These are phyloP conservation scores for Geotrichum ghanense DNA, from an alignment of 805 yeast species.

Conservation along the genomic window DNA sequence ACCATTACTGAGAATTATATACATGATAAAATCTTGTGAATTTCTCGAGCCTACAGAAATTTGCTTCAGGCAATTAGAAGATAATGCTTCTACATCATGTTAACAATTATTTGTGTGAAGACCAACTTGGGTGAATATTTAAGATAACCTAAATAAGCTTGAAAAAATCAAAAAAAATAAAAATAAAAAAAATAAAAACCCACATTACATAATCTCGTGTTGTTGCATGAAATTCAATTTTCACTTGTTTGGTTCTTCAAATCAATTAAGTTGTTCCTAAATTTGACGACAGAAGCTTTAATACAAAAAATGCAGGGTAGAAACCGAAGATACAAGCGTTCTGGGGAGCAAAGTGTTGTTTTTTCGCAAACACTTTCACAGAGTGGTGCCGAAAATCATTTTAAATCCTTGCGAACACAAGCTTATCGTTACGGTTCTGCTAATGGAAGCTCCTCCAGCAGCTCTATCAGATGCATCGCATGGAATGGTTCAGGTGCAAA, in stretches of 20 bases:
- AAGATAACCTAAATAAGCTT: no score
- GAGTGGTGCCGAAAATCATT: slow-evolving; percentile 1
- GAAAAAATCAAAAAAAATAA: no score
- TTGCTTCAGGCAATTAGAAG: no score
- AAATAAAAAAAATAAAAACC: no score
- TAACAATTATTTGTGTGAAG: no score
- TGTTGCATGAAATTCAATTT: no score
- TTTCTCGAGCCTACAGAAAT: no score
- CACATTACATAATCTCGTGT: no score
- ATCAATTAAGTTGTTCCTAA: neutral
- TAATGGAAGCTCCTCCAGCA: slow-evolving; percentile 6
- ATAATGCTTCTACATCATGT: no score
- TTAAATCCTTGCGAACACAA: slow-evolving; percentile 1
- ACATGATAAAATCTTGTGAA: no score
- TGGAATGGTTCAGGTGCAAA: slow-evolving; percentile 25
- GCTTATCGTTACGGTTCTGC: neutral
- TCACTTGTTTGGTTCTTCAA: neutral
- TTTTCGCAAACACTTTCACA: slow-evolving; percentile 1
- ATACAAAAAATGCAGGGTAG: neutral
- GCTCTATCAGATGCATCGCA: slow-evolving; percentile 8
- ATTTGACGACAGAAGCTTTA: neutral
- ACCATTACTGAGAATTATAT: no score
- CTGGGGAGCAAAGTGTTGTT: neutral
- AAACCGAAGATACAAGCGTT: neutral
- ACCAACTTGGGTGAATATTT: no score